A percentile compares a stretch with the other conserved stretches of the same genome.
These are phyloP conservation scores for Dactylellina haptotyla DNA, from an alignment of 2,329 filamentous ascomycete genomes.

Conservation along the genomic window DNA sequence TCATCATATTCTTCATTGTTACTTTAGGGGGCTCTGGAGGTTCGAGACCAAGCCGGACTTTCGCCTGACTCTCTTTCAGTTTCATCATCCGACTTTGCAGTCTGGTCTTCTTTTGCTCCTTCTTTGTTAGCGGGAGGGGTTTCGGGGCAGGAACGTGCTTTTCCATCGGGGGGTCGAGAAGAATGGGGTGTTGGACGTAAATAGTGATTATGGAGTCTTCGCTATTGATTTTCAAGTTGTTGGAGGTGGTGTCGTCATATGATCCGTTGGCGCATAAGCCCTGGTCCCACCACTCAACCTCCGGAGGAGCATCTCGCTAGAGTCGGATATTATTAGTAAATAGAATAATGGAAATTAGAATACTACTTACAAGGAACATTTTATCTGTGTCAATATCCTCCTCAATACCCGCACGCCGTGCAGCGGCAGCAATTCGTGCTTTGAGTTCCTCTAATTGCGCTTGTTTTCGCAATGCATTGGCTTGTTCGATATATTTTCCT, in stretches of 20 bases:
- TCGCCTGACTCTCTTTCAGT: slow-evolving; percentile 94
- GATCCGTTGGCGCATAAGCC: slow-evolving; percentile 78
- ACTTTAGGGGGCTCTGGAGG: slow-evolving; percentile 94
- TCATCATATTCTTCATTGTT: slow-evolving; percentile 97
- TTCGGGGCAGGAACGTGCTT: slow-evolving; percentile 81
- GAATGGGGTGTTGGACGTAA: slow-evolving; percentile 91
- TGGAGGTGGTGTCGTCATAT: slow-evolving; percentile 76
- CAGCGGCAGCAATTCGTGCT: slow-evolving; percentile 85
- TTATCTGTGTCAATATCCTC: slow-evolving; percentile 90
- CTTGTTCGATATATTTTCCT: slow-evolving; percentile 96
- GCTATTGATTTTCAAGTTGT: slow-evolving; percentile 76
- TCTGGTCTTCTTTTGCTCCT: slow-evolving; percentile 90
- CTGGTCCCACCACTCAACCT: slow-evolving; percentile 98
- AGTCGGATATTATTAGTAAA: slow-evolving; percentile 11
- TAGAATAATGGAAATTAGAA: not conserved
- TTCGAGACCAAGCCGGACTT: slow-evolving; percentile 88
- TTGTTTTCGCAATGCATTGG: slow-evolving; percentile 85
- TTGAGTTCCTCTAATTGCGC: slow-evolving; percentile 93
- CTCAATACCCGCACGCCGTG: slow-evolving; percentile 90
- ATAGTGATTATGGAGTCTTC: slow-evolving; percentile 88
- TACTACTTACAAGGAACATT: slow-evolving; percentile 74
- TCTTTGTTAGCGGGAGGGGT: slow-evolving; percentile 88
- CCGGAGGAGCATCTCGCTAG: slow-evolving; percentile 75
- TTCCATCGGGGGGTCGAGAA: slow-evolving; percentile 90
- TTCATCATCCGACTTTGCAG: slow-evolving; percentile 91